Evolutionary conservation across 1,284 basidiomycete genomes (phyloP).

Genomic region (Ganoderma leucocontextum): DNA sequence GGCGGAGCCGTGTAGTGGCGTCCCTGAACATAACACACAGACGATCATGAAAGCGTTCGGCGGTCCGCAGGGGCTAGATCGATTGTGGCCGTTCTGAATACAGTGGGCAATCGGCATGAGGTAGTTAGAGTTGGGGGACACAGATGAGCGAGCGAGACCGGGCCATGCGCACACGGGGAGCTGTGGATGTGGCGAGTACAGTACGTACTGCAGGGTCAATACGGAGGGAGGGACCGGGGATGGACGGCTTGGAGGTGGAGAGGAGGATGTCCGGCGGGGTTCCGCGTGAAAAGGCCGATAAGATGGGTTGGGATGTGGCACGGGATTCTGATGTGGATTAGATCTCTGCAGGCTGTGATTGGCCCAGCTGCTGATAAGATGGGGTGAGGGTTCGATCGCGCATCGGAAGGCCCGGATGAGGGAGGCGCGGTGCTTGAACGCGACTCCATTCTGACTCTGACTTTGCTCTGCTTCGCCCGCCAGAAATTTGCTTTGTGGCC

Average conservation of each 20-base stretch:
- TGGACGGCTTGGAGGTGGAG: neutral
- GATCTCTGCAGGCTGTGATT: constrained; percentile 31
- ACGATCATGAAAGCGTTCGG: constrained; percentile 28
- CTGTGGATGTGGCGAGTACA: neutral
- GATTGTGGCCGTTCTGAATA: constrained; percentile 21
- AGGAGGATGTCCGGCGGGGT: constrained; percentile 28
- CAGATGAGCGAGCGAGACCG: neutral
- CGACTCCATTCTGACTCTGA: constrained; percentile 22
- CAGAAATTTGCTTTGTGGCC: constrained; percentile 23
- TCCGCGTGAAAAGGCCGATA: constrained; percentile 29
- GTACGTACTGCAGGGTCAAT: neutral
- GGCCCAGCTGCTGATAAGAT: constrained; percentile 26
- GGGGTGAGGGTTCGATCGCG: constrained; percentile 4
- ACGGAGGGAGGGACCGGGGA: neutral
- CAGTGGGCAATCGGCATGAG: constrained; percentile 12
- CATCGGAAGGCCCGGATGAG: constrained; percentile 20
- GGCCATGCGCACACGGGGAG: neutral
- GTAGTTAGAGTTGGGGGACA: constrained; percentile 24
- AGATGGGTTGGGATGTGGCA: constrained; percentile 12
- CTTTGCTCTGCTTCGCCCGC: constrained; percentile 27
- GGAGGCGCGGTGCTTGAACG: constrained; percentile 25
- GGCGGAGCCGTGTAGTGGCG: constrained; percentile 14
- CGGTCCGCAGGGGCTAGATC: constrained; percentile 13
- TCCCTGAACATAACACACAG: constrained; percentile 11
- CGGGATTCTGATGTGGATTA: constrained; percentile 24